Evolutionary conservation across 768 basidiomycete genomes (phyloP), one percentile per base, ranked within the genome.

Genomic region (Pisolithus orientalis): DNA sequence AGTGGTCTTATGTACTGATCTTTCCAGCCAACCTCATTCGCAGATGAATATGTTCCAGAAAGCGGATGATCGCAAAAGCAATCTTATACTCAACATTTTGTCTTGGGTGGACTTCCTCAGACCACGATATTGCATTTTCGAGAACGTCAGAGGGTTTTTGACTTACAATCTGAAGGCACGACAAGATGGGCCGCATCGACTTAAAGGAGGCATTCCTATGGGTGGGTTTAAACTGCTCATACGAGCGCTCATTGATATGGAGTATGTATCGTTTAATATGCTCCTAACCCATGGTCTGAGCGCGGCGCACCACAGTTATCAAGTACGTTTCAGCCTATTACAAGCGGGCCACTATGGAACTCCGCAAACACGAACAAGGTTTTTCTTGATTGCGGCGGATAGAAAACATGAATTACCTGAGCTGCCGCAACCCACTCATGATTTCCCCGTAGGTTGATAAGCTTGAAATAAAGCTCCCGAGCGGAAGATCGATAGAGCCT

Each of bases 21-120:
- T 32, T n/a, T n/a, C 13, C 52, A 90, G 87, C 61, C 88, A 90
- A 65, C 77, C 83, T 3, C 88, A 90, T 60, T 90, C 88, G 0
- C 62, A 65, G 1, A 63, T 90, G 17, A 91, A 91, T 62, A 87
- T 82, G 80, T 88, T 70, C 60, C 79, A 79, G 50, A 80, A 73
- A 52, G 83, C 82, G 6, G 75, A 82, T 54, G 87, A 91, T 58
- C 62, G 65, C 16, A 88, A 87, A 65, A 84, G 78, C 56, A 84
- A 82, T 57, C 66, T 89, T 1, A 80, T 90, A 29, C 70, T 90
- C 16, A 88, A 79, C 3, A 75, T 70, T 6, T 65, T 77, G 7
- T 74, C 75, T 16, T 75, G 64, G 59, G 68, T 79, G 1, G 75
- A 79, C 53, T 68, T 70, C 32, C 56, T 73, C 4, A 54, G 59